Conservation (phyloP, 352 stramenopile species). For the Globisporangium acanthophoron region DNA sequence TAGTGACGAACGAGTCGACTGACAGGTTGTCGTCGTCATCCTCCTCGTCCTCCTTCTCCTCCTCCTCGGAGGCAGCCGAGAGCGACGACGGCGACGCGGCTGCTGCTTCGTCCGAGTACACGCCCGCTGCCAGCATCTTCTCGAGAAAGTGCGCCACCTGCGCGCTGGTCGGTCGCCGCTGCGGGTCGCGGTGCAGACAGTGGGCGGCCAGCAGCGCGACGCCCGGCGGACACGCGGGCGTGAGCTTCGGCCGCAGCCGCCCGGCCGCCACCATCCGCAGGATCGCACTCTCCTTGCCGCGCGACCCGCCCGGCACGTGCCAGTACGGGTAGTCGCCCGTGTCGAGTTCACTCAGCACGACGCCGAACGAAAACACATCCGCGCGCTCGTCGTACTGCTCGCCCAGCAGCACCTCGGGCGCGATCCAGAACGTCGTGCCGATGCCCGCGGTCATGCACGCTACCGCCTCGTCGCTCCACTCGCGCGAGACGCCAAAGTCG, state of each 20-base stretch:
- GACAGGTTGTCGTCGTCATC: neutral
- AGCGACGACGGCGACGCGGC: neutral
- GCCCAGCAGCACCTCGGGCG: conserved; percentile 54
- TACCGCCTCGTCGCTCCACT: conserved; percentile 47
- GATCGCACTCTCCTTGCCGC: conserved; percentile 50
- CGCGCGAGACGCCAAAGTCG: conserved; percentile 65
- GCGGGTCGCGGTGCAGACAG: conserved; percentile 46
- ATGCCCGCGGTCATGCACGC: conserved; percentile 60
- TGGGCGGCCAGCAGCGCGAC: conserved; percentile 39
- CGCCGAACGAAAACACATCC: conserved; percentile 50
- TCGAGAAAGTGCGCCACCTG: conserved; percentile 54
- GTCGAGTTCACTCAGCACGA: conserved; percentile 52
- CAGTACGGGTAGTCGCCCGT: conserved; percentile 61
- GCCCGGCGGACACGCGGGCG: conserved; percentile 29
- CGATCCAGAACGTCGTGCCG: conserved; percentile 70
- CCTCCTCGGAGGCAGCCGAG: neutral
- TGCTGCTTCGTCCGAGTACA: neutral
- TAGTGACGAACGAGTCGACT: neutral
- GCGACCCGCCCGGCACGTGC: conserved; percentile 39
- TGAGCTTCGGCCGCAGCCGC: conserved; percentile 46
- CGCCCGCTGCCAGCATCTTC: conserved; percentile 18
- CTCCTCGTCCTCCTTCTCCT: neutral
- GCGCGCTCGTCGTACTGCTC: conserved; percentile 50
- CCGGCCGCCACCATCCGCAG: conserved; percentile 57
- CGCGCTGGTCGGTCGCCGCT: conserved; percentile 45